Conservation (phyloP, 2,329 filamentous ascomycete genomes). For the Reticulascus tulasneorum region DNA sequence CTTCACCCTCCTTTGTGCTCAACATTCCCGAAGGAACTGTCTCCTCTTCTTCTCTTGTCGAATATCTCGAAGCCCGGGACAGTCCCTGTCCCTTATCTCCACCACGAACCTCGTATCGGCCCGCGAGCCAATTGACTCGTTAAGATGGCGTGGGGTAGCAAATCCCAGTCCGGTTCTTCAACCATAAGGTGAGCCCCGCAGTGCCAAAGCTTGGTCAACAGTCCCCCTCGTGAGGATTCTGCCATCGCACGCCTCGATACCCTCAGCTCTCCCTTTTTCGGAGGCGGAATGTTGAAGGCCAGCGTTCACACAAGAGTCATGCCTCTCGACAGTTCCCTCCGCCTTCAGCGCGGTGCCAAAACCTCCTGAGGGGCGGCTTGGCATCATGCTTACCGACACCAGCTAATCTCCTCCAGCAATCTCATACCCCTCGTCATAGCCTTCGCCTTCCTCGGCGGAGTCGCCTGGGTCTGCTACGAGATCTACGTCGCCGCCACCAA, state of each 20-base stretch:
- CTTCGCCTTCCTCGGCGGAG: constrained; percentile 50
- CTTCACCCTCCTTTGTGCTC: background rate
- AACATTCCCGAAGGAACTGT: no score
- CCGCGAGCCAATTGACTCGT: background rate
- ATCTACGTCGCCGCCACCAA: constrained; percentile 65
- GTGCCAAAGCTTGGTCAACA: no score
- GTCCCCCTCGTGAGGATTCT: no score
- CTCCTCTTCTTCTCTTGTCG: background rate
- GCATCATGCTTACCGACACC: no score
- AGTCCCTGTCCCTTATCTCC: background rate
- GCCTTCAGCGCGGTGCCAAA: no score
- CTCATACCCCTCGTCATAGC: constrained; percentile 65
- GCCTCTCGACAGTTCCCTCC: no score
- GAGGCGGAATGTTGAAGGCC: no score
- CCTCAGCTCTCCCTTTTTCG: no score
- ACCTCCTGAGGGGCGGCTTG: no score
- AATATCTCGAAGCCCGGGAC: background rate
- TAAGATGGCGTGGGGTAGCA: constrained; percentile 12
- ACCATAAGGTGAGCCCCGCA: constrained; percentile 10
- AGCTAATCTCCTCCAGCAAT: constrained; percentile 47
- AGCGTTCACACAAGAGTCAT: no score
- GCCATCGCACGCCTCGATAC: no score
- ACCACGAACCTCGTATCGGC: background rate
- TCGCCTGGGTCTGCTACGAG: constrained; percentile 67
- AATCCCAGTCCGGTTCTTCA: constrained; percentile 7